These are phyloP conservation scores for Podila clonocystis DNA, from an alignment of 192 early-diverging fungal species.

Conservation along the genomic window DNA sequence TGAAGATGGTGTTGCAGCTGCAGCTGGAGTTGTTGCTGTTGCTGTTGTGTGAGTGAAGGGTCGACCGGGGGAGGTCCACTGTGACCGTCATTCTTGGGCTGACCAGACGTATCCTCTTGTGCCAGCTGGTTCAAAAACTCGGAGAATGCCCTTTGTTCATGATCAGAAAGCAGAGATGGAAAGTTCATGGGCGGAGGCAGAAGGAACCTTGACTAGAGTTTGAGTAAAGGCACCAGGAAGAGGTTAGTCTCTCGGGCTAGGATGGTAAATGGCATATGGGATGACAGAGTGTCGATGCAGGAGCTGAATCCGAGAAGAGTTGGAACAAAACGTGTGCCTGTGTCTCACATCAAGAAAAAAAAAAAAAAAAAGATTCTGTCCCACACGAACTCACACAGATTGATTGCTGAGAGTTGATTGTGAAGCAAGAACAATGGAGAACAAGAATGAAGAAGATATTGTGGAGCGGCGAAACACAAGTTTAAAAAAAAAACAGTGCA, in stretches of 20 bases:
- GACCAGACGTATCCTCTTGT: constrained; percentile 30
- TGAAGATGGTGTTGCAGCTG: constrained; percentile 47
- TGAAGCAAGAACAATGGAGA: neutral
- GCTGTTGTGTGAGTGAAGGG: constrained; percentile 38
- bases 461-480: too few relatives aligned
- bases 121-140: constrained; percentile 49
- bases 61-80: constrained; percentile 18
- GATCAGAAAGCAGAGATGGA: constrained; percentile 50
- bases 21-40: constrained; percentile 46
- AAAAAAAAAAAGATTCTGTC: constrained; percentile 3
- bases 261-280: neutral
- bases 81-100: constrained; percentile 10
- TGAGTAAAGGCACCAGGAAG: neutral
- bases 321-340: too few relatives aligned
- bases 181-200: constrained; percentile 27
- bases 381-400: neutral
- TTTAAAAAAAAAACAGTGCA: too few relatives aligned
- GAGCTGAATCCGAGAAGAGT: too few relatives aligned
- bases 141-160: constrained; percentile 51
- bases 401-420: neutral
- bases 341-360: neutral
- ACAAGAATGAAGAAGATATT: neutral
- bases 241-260: neutral
- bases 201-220: neutral
- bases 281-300: constrained; percentile 8